phyloP scores from a whole-genome alignment of 495 filamentous ascomycete genomes.

The Emericellopsis terricola region DNA sequence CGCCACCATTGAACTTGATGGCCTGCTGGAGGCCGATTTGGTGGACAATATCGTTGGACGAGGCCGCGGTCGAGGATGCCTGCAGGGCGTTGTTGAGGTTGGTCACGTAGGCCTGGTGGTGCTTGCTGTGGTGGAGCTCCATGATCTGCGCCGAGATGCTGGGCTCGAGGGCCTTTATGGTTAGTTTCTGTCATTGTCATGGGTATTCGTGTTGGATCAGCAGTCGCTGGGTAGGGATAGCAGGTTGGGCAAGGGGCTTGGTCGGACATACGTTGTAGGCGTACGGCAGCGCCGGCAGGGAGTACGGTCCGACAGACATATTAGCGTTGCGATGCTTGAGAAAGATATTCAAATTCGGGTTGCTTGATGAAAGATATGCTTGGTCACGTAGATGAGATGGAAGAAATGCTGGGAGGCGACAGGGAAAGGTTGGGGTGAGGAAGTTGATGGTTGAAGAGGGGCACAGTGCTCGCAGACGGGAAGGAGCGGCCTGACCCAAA shows the following conservation, averaged over 20 bases:
- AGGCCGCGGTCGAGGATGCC: conserved; percentile 30
- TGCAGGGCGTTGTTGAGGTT: conserved; percentile 45
- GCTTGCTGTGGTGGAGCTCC: conserved; percentile 64
- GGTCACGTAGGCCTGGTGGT: conserved; percentile 58
- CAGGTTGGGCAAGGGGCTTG: too few relatives aligned
- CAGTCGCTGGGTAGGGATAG: neutral
- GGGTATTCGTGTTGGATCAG: neutral
- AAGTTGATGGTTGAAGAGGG: too few relatives aligned
- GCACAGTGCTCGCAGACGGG: too few relatives aligned
- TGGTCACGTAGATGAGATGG: too few relatives aligned
- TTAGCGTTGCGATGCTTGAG: too few relatives aligned
- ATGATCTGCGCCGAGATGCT: conserved; percentile 86
- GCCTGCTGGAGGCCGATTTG: conserved; percentile 60
- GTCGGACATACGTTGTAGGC: conserved; percentile 27
- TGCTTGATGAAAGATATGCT: too few relatives aligned
- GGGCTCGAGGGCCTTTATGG: conserved; percentile 74
- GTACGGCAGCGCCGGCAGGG: conserved; percentile 24
- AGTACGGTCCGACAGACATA: conserved; percentile 14
- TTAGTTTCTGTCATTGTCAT: neutral
- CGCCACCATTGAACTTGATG: conserved; percentile 85
- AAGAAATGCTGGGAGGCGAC: too few relatives aligned
- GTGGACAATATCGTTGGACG: conserved; percentile 27
- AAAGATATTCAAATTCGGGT: too few relatives aligned
- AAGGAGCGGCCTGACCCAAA: too few relatives aligned
- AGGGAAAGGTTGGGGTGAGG: too few relatives aligned